Evolutionary conservation across 176 grass and related monocot species (phyloP).

Genomic region (Tillandsia leiboldiana): DNA sequence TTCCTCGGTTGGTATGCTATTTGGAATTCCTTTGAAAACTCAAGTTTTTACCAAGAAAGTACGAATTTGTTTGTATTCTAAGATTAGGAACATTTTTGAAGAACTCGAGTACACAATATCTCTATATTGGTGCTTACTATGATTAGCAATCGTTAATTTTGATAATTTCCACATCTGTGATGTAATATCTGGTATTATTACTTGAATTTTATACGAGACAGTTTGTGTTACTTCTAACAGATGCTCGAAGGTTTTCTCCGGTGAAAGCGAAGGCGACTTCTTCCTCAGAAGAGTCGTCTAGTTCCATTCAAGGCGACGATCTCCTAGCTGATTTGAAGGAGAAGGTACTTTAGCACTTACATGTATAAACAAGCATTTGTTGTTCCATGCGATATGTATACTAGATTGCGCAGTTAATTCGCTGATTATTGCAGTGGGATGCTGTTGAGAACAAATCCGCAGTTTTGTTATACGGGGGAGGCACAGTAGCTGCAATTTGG

Average conservation of each 20-base stretch:
- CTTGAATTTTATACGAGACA: background rate
- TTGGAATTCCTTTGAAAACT: too few species aligned
- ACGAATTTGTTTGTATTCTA: too few species aligned
- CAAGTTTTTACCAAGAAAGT: too few species aligned
- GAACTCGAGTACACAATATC: too few species aligned
- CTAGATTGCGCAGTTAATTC: background rate
- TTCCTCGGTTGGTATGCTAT: too few species aligned
- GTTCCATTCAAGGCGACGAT: conserved; percentile 20
- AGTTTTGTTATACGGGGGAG: conserved; percentile 41
- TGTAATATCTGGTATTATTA: background rate
- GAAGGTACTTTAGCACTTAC: conserved; percentile 31
- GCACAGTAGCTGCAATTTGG: conserved; percentile 52
- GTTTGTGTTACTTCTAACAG: conserved; percentile 23
- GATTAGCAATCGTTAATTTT: too few species aligned
- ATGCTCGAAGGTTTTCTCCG: conserved; percentile 38
- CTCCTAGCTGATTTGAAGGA: conserved; percentile 34
- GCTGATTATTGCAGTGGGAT: conserved; percentile 47
- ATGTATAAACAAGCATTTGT: background rate
- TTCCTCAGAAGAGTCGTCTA: conserved; percentile 45
- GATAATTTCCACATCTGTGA: background rate
- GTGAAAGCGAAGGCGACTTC: conserved; percentile 26
- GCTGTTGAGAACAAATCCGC: conserved; percentile 60
- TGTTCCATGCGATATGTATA: conserved; percentile 4
- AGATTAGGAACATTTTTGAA: too few species aligned
- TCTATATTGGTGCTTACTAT: too few species aligned